These are phyloP conservation scores for Tylopilus plumbeoviolaceoides DNA, from an alignment of 768 basidiomycete species.

Conservation along the genomic window DNA sequence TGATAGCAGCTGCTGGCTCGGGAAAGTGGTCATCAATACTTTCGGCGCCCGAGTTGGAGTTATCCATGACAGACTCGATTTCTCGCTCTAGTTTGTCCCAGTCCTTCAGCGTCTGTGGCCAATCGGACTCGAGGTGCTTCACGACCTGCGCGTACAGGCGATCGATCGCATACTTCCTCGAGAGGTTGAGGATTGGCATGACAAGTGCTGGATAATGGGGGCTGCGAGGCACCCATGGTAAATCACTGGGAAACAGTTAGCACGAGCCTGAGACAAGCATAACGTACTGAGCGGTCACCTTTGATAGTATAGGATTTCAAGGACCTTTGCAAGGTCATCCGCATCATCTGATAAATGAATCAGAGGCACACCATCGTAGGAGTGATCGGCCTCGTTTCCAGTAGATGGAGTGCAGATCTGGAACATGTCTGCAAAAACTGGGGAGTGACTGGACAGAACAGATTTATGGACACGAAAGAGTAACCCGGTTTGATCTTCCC, in stretches of 20 bases:
- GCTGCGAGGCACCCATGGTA: conserved; percentile 5
- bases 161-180: conserved; percentile 12
- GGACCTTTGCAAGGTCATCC: conserved; percentile 7
- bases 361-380: conserved; percentile 8
- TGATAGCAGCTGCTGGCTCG: conserved; percentile 32
- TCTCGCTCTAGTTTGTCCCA: conserved; percentile 12
- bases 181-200: conserved; percentile 7
- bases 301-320: conserved; percentile 11
- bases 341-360: conserved; percentile 4
- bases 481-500: neutral
- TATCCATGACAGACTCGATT: neutral
- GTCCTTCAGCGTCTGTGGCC: conserved; percentile 10
- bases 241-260: neutral
- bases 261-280: too few relatives aligned
- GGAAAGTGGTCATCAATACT: conserved; percentile 8
- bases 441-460: conserved; percentile 10
- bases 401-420: neutral
- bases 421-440: conserved; percentile 6
- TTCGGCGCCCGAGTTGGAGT: too few relatives aligned
- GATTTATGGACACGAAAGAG: conserved; percentile 17
- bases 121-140: conserved; percentile 4
- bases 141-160: conserved; percentile 4
- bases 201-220: conserved; percentile 1
- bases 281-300: neutral
- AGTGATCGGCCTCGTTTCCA: neutral